A percentile compares a stretch with the other conserved stretches of the same genome.
Evolutionary conservation across 345 rosid species (phyloP).

Genomic region (Dovyalis caffra): DNA sequence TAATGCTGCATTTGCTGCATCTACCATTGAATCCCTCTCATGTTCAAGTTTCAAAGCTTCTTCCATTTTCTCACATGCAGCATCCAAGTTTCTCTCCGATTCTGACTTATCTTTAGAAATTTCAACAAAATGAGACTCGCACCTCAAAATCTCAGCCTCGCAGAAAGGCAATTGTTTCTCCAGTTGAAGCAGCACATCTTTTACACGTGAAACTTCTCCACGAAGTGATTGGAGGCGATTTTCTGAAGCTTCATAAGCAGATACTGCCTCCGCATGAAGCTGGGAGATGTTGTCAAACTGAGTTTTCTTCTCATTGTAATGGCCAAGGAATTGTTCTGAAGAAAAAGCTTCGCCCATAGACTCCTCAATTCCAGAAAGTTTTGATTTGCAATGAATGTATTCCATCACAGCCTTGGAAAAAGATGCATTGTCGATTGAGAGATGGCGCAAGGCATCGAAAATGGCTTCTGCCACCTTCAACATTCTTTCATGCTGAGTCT

Average conservation of each 20-base stretch:
- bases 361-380: neutral
- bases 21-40: conserved; percentile 15
- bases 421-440: neutral
- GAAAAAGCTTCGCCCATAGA: conserved; percentile 1
- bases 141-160: conserved; percentile 36
- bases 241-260: conserved; percentile 25
- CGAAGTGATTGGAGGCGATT: conserved; percentile 18
- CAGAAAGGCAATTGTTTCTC: conserved; percentile 32
- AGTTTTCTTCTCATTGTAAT: conserved; percentile 21
- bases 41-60: conserved; percentile 8
- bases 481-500: conserved; percentile 4
- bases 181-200: conserved; percentile 23
- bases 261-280: conserved; percentile 25
- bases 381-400: neutral
- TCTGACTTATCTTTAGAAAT: conserved; percentile 23
- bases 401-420: conserved; percentile 8
- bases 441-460: neutral
- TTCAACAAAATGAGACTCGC: conserved; percentile 8
- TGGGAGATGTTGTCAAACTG: conserved; percentile 29
- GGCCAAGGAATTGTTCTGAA: conserved; percentile 26
- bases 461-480: conserved; percentile 1
- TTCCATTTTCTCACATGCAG: conserved; percentile 20
- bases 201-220: conserved; percentile 26
- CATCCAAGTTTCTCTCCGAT: conserved; percentile 31
- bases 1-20: conserved; percentile 25